These are phyloP conservation scores for Westerdykella ornata DNA, from an alignment of 2,329 filamentous ascomycete genomes.

Conservation along the genomic window DNA sequence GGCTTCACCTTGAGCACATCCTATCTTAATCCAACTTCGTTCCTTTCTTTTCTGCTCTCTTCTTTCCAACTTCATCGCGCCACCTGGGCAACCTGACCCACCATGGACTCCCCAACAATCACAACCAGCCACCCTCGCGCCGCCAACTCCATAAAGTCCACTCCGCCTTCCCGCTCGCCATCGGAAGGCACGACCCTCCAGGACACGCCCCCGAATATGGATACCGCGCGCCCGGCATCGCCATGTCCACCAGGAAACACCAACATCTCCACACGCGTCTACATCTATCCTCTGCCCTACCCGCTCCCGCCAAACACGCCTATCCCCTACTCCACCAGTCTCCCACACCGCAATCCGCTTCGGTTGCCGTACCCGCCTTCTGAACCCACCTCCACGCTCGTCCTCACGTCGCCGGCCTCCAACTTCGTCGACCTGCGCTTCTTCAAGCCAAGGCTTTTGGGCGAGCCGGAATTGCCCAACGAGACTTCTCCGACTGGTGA, in stretches of 20 bases:
- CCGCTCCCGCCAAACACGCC: slow-evolving; percentile 20
- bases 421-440: slow-evolving; percentile 59
- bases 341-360: slow-evolving; percentile 22
- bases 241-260: slow-evolving; percentile 4
- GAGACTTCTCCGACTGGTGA: slow-evolving; percentile 17
- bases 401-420: slow-evolving; percentile 53
- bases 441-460: slow-evolving; percentile 23
- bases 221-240: too few species aligned
- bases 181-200: too few species aligned
- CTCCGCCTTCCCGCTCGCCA: too few species aligned
- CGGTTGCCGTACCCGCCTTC: slow-evolving; percentile 13
- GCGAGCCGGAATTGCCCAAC: slow-evolving; percentile 15
- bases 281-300: slow-evolving; percentile 52
- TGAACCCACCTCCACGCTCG: slow-evolving; percentile 59
- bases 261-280: slow-evolving; percentile 52
- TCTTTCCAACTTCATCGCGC: too few species aligned
- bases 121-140: too few species aligned
- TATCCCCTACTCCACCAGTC: slow-evolving; percentile 23
- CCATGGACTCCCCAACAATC: too few species aligned
- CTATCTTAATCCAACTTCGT: too few species aligned
- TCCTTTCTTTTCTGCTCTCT: too few species aligned
- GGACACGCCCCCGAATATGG: too few species aligned
- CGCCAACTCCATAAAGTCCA: too few species aligned
- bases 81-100: too few species aligned
- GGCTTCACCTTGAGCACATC: too few species aligned